Evolutionary conservation across 768 basidiomycete genomes (phyloP), one percentile per base, ranked within the genome.

Genomic region (Heimioporus sp.): DNA sequence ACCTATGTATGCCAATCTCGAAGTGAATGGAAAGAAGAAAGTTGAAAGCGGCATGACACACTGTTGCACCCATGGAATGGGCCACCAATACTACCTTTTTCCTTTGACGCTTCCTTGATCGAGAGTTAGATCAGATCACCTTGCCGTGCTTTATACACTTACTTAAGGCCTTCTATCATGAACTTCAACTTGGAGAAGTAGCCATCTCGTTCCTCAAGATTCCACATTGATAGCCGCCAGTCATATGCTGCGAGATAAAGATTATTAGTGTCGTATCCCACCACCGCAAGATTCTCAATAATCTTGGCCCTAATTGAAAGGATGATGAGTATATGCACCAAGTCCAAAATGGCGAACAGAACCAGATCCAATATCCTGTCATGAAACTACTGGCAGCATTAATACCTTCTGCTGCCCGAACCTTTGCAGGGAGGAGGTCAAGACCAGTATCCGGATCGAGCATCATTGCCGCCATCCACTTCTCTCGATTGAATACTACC

Each of bases 331-430:
- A 4, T 20, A 31, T 20, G 11, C 12, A 24, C 20, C 21, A 11
- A 16, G 37, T 19, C 1, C 1, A 37, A 13, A n/a, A 32, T 24
- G 10, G 28, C 17, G 50, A 36, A 47, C 20, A 72, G 48, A 62
- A 86, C 92, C 93, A 96, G 48, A 96, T 83, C 95, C 94, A 98
- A 65, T 94, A 99, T 1, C 95, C 93, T 65, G 86, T 84, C 51
- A 93, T 82, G 59, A 92, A 87, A 58, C 78, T 86, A 56, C 87
- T 90, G 3, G 92, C 94, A 0, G 92, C 92, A 63, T 92, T 89
- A 19, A 96, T 83, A 0, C 95, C 95, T 68, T 97, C 91, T 0
- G 92, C 92, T 12, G 95, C 92, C 34, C 96, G 79, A 51, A 98
- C 83, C 67, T 92, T 97, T 41, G 82, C 83, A 15, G 83, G 86